Evolutionary conservation across 1,284 basidiomycete species (phyloP).

Genomic region (Microbotryum lychnidis-dioicae): DNA sequence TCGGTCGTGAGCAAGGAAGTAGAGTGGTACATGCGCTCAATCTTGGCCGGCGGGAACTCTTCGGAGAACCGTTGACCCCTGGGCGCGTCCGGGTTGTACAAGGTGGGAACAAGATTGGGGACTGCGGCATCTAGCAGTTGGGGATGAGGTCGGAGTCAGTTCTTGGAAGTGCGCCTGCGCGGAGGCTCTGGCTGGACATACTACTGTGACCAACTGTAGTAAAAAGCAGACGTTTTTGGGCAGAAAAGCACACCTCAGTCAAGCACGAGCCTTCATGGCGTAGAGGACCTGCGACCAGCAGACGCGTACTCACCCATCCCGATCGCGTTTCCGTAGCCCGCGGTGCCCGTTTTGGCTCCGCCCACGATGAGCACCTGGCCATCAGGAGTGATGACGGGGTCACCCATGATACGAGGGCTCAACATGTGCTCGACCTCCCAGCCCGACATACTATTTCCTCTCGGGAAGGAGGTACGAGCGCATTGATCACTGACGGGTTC

Average conservation of each 20-base stretch:
- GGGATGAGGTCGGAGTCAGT: constrained; percentile 51
- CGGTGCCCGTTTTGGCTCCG: constrained; percentile 63
- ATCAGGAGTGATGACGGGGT: constrained; percentile 64
- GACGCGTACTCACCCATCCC: too few relatives aligned
- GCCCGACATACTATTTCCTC: constrained; percentile 39
- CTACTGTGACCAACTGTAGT: too few relatives aligned
- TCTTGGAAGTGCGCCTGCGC: too few relatives aligned
- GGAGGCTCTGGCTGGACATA: too few relatives aligned
- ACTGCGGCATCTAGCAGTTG: constrained; percentile 62
- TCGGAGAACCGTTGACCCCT: constrained; percentile 56
- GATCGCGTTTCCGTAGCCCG: constrained; percentile 67
- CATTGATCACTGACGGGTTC: too few relatives aligned
- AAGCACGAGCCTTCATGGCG: too few relatives aligned
- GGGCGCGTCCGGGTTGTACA: constrained; percentile 62
- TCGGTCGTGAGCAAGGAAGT: constrained; percentile 22
- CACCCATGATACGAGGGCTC: constrained; percentile 62
- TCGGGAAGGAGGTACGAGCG: too few relatives aligned
- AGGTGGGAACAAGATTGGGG: constrained; percentile 60
- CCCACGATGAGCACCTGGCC: constrained; percentile 64
- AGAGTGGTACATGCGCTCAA: constrained; percentile 71
- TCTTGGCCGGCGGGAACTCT: constrained; percentile 57
- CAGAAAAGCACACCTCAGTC: constrained; percentile 44
- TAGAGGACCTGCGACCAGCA: too few relatives aligned
- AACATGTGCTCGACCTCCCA: constrained; percentile 71
- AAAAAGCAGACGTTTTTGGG: too few relatives aligned